Evolutionary conservation across 148 eudicot genomes (phyloP).

Genomic region (Polygonum maritimum): DNA sequence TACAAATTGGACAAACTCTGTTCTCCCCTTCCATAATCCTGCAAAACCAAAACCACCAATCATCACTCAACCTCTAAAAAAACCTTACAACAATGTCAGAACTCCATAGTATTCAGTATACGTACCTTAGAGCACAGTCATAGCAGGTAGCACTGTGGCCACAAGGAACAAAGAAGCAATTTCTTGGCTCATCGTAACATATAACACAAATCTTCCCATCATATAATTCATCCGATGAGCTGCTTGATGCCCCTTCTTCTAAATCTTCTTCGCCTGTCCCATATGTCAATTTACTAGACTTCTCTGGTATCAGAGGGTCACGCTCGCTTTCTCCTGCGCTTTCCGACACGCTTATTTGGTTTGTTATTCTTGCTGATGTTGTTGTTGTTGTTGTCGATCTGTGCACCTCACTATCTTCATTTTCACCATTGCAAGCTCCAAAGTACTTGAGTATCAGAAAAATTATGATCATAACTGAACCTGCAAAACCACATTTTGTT

Average conservation of each 20-base stretch:
- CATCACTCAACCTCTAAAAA: background rate
- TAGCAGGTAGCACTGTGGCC: constrained; percentile 44
- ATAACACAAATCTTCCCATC: constrained; percentile 43
- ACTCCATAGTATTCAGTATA: background rate
- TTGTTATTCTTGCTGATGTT: background rate
- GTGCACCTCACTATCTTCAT: background rate
- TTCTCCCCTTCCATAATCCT: constrained; percentile 32
- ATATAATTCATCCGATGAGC: constrained; percentile 30
- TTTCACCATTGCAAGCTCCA: constrained; percentile 9
- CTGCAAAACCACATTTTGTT: constrained; percentile 1
- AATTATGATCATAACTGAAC: constrained; percentile 7
- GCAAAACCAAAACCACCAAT: constrained; percentile 6
- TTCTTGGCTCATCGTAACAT: constrained; percentile 30
- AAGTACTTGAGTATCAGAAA: constrained; percentile 19
- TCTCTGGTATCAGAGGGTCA: constrained; percentile 19
- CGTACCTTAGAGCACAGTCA: constrained; percentile 37
- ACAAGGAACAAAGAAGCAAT: constrained; percentile 47
- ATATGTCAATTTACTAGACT: constrained; percentile 12
- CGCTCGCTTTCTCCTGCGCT: constrained; percentile 16
- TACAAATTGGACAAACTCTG: constrained; percentile 33
- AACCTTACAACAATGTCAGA: background rate
- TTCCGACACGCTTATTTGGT: background rate
- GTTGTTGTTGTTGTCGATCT: background rate
- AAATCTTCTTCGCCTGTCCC: constrained; percentile 34
- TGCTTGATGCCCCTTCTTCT: constrained; percentile 18